These are phyloP conservation scores for Metschnikowia bowlesiae DNA, from an alignment of 805 yeast genomes.

Conservation along the genomic window DNA sequence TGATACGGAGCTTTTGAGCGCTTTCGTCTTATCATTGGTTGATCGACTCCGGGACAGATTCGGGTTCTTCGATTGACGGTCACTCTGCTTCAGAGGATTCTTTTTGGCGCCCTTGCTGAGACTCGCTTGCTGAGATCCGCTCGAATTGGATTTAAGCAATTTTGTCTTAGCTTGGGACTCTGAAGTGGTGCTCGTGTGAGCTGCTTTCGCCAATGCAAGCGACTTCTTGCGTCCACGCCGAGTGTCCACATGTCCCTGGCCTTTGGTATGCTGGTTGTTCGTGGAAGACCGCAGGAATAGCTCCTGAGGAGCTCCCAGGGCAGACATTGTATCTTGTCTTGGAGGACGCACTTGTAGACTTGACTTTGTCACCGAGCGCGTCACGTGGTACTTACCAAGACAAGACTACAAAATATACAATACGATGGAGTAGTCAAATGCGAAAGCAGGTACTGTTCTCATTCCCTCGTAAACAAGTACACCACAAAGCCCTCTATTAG, in stretches of 20 bases:
- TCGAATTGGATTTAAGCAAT: neutral
- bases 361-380: neutral
- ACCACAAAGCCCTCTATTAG: conserved; percentile 44
- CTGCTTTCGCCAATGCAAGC: neutral
- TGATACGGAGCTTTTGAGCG: neutral
- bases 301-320: neutral
- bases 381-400: neutral
- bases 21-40: neutral
- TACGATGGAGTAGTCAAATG: neutral
- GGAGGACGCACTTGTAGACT: neutral
- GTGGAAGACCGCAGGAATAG: neutral
- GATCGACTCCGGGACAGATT: neutral
- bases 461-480: conserved; percentile 25
- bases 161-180: neutral
- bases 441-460: neutral
- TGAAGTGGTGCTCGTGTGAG: neutral
- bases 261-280: neutral
- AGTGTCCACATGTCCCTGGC: neutral
- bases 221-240: conserved; percentile 4
- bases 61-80: neutral
- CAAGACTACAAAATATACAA: neutral
- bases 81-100: neutral
- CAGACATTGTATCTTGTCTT: neutral
- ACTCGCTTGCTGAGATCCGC: neutral
- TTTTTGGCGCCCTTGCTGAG: neutral